Base-by-base conservation (phyloP, 495 filamentous ascomycete species). In the Bombardia bombarda region DNA sequence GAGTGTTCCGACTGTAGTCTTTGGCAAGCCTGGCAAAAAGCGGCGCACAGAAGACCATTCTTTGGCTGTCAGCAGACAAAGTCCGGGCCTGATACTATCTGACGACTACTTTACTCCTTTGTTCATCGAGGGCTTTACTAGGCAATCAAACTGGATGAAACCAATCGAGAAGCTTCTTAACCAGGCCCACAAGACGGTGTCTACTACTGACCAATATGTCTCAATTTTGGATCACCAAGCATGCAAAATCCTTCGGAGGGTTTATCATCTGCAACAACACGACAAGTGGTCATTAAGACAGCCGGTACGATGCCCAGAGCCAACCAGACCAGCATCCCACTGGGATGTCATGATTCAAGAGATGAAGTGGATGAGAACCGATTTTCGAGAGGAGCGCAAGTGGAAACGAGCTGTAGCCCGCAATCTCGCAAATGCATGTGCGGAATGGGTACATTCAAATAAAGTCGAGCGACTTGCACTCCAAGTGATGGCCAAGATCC, bases 311-410 rank as follows among this genome's bases (percentile, higher is more conserved):
- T 79, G 78, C 22, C 68, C 74, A 3, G 92, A 98, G 57, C 92
- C 93, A 22, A 70, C 70, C 7, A 75, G 87, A 28, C 80, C 82
- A 10, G 69, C 74, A 2, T 76, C 79, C 5, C 90, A 96, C 58
- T 82, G 78, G 76, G 92, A 98, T 67, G 74, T 92, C 32, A 60
- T 97, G 31, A 65, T 97, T 7, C 74, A 87, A 49, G 87, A 98
- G 63, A 85, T 90, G 77, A 94, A 87, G 61, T 96, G 92, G 93
- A 87, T 98, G 80, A 77, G 87, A 28, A 95, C 87, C 2, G 92
- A 98, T 66, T 97, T 97, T 53, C 74, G 84, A 23, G 86, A 95
- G 64, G 92, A 98, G 61, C 68, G 86, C 21, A 94, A 93, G 58
- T 95, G 87, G 87, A 96, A 96, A 61, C 79, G 81, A 46, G 79